These are phyloP conservation scores for Fusarium nurragi DNA, from an alignment of 2,329 filamentous ascomycete species.

Conservation along the genomic window DNA sequence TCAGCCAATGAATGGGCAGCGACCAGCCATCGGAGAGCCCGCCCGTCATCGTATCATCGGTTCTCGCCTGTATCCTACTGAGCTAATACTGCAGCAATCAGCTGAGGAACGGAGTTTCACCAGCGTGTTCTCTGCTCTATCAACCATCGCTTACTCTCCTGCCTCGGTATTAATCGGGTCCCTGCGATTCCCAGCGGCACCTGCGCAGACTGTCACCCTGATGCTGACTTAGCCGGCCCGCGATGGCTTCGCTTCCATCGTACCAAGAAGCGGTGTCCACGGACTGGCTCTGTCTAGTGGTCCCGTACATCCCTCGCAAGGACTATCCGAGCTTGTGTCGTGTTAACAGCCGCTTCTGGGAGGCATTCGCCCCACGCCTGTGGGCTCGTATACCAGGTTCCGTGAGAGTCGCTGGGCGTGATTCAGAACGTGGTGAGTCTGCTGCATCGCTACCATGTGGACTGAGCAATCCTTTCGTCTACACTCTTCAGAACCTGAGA, in stretches of 20 bases:
- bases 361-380: constrained; percentile 60
- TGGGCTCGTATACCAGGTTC: constrained; percentile 61
- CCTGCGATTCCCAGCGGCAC: not conserved
- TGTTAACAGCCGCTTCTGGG: constrained; percentile 59
- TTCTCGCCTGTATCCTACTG: not conserved
- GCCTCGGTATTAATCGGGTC: not conserved
- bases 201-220: not conserved
- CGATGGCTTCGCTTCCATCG: constrained; percentile 57
- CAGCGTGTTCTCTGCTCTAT: not conserved
- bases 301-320: constrained; percentile 53
- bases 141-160: not conserved
- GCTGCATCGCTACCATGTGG: not conserved
- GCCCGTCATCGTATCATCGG: no score
- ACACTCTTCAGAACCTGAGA: not conserved
- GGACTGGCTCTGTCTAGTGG: constrained; percentile 62
- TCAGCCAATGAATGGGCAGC: not conserved
- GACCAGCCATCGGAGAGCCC: not conserved
- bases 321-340: constrained; percentile 60
- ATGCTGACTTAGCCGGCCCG: not conserved
- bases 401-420: constrained; percentile 52
- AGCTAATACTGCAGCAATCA: not conserved
- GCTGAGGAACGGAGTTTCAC: constrained; percentile 23
- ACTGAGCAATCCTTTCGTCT: not conserved
- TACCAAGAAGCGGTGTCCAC: constrained; percentile 60
- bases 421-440: constrained; percentile 57